phyloP scores from a whole-genome alignment of 768 basidiomycete genomes.

The Hebeloma cylindrosporum region DNA sequence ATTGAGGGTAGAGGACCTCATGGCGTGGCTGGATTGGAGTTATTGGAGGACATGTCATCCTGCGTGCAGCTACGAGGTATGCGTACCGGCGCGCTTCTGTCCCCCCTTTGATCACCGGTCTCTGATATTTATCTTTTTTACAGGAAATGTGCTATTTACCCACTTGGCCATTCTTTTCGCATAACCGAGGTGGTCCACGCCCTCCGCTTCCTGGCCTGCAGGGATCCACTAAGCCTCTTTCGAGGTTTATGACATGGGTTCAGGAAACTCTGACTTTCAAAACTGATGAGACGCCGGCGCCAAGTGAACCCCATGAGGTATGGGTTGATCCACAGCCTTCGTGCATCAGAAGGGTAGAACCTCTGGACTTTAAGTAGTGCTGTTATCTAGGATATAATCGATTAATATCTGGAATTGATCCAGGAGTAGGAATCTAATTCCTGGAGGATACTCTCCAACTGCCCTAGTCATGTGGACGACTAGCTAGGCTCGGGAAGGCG shows the following conservation, averaged over 20 bases:
- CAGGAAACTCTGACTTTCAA: no score
- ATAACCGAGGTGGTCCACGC: background rate
- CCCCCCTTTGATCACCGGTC: background rate
- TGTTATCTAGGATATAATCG: no score
- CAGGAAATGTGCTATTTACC: slow-evolving; percentile 47
- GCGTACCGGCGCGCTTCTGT: background rate
- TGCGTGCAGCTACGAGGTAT: slow-evolving; percentile 44
- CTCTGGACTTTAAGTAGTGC: slow-evolving; percentile 16
- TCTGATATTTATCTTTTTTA: background rate
- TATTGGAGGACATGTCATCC: slow-evolving; percentile 50
- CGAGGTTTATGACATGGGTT: no score
- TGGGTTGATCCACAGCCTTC: slow-evolving; percentile 25
- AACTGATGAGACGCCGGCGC: background rate
- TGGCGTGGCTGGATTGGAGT: slow-evolving; percentile 55
- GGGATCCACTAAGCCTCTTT: background rate
- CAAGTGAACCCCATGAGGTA: slow-evolving; percentile 12
- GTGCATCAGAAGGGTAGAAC: slow-evolving; percentile 29
- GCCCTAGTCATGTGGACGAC: no score
- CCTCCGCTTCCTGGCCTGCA: background rate
- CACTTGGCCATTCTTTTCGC: slow-evolving; percentile 40
- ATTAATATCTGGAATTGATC: no score
- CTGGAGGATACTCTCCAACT: no score
- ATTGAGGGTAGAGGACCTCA: slow-evolving; percentile 33
- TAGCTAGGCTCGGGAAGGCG: no score
- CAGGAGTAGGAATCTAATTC: no score